A percentile compares a stretch with the other conserved stretches of the same genome.
These are phyloP conservation scores for Aspergillus awamori DNA, from an alignment of 2,329 filamentous ascomycete genomes.

Conservation along the genomic window DNA sequence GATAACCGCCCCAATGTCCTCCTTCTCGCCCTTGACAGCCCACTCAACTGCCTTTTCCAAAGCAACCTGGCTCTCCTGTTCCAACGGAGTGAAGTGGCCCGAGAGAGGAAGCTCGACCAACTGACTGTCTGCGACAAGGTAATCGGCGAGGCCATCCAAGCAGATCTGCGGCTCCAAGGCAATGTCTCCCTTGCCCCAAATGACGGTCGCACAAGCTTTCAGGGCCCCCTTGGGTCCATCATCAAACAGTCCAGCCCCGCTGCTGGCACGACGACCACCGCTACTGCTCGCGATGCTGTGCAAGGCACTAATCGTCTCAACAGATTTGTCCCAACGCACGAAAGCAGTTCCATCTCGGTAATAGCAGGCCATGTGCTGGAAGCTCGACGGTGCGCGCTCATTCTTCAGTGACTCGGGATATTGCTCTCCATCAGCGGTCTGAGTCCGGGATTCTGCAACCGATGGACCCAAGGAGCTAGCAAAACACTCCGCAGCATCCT, in stretches of 20 bases:
- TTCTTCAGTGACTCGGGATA: slow-evolving; percentile 48
- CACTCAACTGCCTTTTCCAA: slow-evolving; percentile 47
- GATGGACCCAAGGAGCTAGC: slow-evolving; percentile 57
- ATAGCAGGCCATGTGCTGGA: slow-evolving; percentile 55
- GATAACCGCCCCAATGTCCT: slow-evolving; percentile 36
- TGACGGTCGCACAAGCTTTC: slow-evolving; percentile 55
- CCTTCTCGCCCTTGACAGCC: slow-evolving; percentile 41
- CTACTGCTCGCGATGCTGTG: slow-evolving; percentile 46
- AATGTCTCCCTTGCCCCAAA: slow-evolving; percentile 57
- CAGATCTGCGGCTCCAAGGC: slow-evolving; percentile 55
- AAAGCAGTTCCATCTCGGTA: slow-evolving; percentile 56
- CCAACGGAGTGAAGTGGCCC: slow-evolving; percentile 59
- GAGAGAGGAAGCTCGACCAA: slow-evolving; percentile 53
- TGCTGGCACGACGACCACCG: slow-evolving; percentile 36
- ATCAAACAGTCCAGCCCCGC: slow-evolving; percentile 48
- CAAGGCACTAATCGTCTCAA: slow-evolving; percentile 53
- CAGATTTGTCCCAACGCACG: slow-evolving; percentile 55
- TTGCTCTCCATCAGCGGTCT: slow-evolving; percentile 31
- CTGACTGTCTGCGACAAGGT: slow-evolving; percentile 54
- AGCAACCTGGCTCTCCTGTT: slow-evolving; percentile 47
- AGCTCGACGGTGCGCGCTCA: slow-evolving; percentile 48
- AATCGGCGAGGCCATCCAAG: slow-evolving; percentile 57
- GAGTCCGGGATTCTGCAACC: slow-evolving; percentile 45
- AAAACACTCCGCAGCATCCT: slow-evolving; percentile 51
- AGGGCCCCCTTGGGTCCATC: slow-evolving; percentile 50